A percentile compares a stretch with the other conserved stretches of the same genome.
Evolutionary conservation across 129 eudicot species (phyloP).

Genomic region (Flaveria trinervia): DNA sequence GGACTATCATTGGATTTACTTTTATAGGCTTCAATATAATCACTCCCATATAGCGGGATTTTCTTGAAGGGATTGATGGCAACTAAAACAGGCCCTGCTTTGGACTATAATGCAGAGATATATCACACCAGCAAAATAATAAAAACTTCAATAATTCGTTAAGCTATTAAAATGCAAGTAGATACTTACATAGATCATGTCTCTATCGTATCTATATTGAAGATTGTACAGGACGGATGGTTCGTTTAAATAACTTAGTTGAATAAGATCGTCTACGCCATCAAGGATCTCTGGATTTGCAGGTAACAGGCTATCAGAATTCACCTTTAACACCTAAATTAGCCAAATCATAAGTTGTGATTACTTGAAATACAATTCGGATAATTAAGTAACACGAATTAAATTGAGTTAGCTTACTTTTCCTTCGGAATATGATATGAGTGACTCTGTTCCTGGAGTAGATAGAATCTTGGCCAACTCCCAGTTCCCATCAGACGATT

Average conservation of each 20-base stretch:
- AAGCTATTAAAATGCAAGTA: background rate
- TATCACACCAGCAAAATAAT: background rate
- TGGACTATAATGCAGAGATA: slow-evolving; percentile 53
- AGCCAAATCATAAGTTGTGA: slow-evolving; percentile 23
- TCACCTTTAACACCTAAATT: slow-evolving; percentile 71
- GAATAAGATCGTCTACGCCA: slow-evolving; percentile 97
- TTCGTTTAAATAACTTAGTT: slow-evolving; percentile 84
- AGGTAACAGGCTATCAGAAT: slow-evolving; percentile 53
- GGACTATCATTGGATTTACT: slow-evolving; percentile 70
- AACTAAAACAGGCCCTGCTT: slow-evolving; percentile 95
- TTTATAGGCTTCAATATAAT: slow-evolving; percentile 67
- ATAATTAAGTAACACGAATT: background rate
- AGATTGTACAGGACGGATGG: slow-evolving; percentile 90
- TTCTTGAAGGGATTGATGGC: slow-evolving; percentile 88
- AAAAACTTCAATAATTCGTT: slow-evolving; percentile 1
- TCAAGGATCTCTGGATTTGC: slow-evolving; percentile 97
- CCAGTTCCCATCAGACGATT: slow-evolving; percentile 89
- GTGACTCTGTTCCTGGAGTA: slow-evolving; percentile 60
- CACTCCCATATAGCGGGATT: slow-evolving; percentile 73
- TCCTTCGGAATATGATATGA: slow-evolving; percentile 64
- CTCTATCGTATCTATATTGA: slow-evolving; percentile 73
- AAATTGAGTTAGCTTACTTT: slow-evolving; percentile 54
- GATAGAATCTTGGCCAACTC: slow-evolving; percentile 70
- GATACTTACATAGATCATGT: slow-evolving; percentile 75
- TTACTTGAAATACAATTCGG: slow-evolving; percentile 9